These are phyloP conservation scores for Trypanosoma caninum DNA, from an alignment of 208 protist genomes.

Conservation along the genomic window DNA sequence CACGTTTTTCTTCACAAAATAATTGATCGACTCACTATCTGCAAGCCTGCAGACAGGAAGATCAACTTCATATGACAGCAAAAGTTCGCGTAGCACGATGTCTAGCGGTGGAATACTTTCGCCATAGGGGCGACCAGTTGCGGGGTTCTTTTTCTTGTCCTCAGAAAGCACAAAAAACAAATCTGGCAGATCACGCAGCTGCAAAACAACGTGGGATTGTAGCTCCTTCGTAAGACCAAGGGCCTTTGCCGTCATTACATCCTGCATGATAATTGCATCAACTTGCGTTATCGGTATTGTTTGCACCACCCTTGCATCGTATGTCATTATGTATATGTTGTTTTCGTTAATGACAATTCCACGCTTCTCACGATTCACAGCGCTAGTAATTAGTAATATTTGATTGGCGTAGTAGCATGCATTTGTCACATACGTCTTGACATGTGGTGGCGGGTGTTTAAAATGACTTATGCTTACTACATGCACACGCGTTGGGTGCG, in stretches of 20 bases:
- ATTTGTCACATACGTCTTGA: constrained; percentile 18
- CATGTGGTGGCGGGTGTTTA: constrained; percentile 8
- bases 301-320: constrained; percentile 1
- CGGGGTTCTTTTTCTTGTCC: constrained; percentile 8
- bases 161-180: constrained; percentile 9
- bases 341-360: constrained; percentile 19
- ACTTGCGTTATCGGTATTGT: constrained; percentile 6
- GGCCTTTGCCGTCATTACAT: constrained; percentile 4
- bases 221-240: constrained; percentile 18
- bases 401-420: constrained; percentile 22
- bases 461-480: background rate
- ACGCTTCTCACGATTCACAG: background rate
- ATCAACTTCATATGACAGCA: constrained; percentile 8
- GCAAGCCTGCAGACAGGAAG: constrained; percentile 8
- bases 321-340: constrained; percentile 14
- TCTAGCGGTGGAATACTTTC: background rate
- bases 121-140: background rate
- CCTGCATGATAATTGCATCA: constrained; percentile 13
- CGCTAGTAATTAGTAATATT: background rate
- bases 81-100: background rate
- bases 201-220: constrained; percentile 11
- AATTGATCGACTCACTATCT: constrained; percentile 3
- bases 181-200: constrained; percentile 13
- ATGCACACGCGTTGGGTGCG: constrained; percentile 5
- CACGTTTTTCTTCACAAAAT: constrained; percentile 8